A percentile compares a stretch with the other conserved stretches of the same genome.
phyloP scores from a whole-genome alignment of 305 asterid species.

The Petunia hybrid region DNA sequence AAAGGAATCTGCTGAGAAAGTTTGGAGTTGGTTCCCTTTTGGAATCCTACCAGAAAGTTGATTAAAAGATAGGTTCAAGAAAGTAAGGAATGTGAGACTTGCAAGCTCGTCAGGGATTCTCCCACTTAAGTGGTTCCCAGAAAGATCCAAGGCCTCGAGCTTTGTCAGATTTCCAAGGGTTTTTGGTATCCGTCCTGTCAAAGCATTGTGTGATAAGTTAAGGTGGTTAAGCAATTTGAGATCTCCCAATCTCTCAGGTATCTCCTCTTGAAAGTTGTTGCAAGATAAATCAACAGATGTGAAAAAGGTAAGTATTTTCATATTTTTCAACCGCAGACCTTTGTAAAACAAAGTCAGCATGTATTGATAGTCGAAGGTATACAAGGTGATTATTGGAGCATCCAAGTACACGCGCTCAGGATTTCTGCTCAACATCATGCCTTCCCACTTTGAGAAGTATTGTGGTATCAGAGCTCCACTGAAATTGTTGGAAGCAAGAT shows the following conservation, averaged over 20 bases:
- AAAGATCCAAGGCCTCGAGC: conserved; percentile 31
- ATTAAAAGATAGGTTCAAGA: conserved; percentile 25
- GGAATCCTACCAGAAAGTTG: conserved; percentile 9
- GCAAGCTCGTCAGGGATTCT: not conserved
- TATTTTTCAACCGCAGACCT: not conserved
- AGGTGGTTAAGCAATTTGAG: conserved; percentile 8
- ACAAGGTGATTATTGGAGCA: too few species aligned
- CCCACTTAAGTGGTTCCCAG: conserved; percentile 23
- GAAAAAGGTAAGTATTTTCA: not conserved
- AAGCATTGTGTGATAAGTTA: not conserved
- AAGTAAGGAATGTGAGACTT: not conserved
- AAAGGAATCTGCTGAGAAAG: conserved; percentile 20
- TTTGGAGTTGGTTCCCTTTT: conserved; percentile 5
- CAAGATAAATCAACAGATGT: conserved; percentile 32
- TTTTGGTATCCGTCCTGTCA: conserved; percentile 12
- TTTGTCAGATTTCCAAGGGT: conserved; percentile 13
- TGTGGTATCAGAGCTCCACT: not conserved
- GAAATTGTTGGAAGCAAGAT: not conserved
- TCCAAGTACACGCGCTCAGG: not conserved
- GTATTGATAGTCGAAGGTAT: not conserved
- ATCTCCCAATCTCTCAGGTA: conserved; percentile 28
- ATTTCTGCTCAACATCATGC: not conserved
- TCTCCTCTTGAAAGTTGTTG: conserved; percentile 34
- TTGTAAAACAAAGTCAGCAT: not conserved
- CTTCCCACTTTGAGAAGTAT: not conserved